Evolutionary conservation across 768 basidiomycete genomes (phyloP), one percentile per base, ranked within the genome.

Genomic region (Rhodosporidiobolus odoratus): DNA sequence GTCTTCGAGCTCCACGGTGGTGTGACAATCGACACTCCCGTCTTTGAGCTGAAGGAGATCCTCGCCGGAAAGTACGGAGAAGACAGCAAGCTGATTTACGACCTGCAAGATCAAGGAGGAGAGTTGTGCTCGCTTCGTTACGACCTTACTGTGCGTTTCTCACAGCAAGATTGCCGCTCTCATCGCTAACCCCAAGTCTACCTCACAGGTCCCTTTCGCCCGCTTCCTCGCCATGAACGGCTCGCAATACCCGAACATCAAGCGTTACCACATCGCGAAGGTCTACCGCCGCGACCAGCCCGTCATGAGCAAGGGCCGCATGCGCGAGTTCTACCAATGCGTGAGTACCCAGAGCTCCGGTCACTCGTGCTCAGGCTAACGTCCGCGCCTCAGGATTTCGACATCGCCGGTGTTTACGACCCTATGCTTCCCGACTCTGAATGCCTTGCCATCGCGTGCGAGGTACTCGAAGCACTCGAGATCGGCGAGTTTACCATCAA

Each of bases 281-380:
- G 96, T 99, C 27, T 99, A 98, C 80, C 84, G 96, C 71, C 83
- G 96, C 78, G 96, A 99, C 80, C 92, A 88, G 73, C 96, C 96
- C 0, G 94, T 94, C 66, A 93, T 98, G 89, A 89, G 88, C 37
- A 99, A 99, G 82, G 96, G 96, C 0, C 84, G 96, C 35, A 96
- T 99, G 94, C 86, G 96, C 68, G 96, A 99, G 82, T 99, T 99
- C 78, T 91, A 89, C 77, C 96, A 99, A 80, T 96, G 95, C 72
- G 92, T 93, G 74, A 75, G 86, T 82, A 4, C 19, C 21, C 3
- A 34, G 8, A 21, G 27, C 59, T 21, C 16, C 61, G 27, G 8
- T 25, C 30, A 12, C n/a, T 10, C 41, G 1, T 4, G 15, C 19
- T 17, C 23, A 12, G 5, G 34, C 38, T 48, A 60, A 62, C 30